Conservation (phyloP, 805 yeast species). For the Clavispora santaluciae region DNA sequence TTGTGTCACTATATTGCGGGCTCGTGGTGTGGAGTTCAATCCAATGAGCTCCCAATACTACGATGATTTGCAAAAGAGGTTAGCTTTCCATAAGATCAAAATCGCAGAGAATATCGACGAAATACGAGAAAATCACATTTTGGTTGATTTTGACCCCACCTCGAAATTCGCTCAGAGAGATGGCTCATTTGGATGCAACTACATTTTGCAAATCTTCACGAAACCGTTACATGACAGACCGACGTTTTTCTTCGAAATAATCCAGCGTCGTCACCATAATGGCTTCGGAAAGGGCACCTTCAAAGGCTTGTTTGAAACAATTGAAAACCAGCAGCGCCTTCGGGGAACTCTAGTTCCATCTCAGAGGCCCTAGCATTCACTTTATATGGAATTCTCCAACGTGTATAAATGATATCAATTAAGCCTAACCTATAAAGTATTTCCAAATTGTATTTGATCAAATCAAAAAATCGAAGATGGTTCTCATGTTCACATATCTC, state of each 20-base stretch:
- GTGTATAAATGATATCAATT: no score
- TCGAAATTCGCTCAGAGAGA: conserved; percentile 17
- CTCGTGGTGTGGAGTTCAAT: conserved; percentile 71
- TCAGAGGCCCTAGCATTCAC: conserved; percentile 1
- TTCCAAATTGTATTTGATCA: background rate
- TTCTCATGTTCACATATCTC: conserved; percentile 79
- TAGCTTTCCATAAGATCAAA: conserved; percentile 39
- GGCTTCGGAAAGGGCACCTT: conserved; percentile 92
- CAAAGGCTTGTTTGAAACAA: conserved; percentile 72
- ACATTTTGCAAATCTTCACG: conserved; percentile 74
- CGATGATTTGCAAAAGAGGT: conserved; percentile 39
- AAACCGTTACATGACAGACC: conserved; percentile 76
- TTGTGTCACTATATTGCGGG: conserved; percentile 48
- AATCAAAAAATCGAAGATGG: conserved; percentile 63
- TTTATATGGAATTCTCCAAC: no score
- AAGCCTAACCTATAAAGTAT: background rate
- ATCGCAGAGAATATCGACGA: conserved; percentile 50
- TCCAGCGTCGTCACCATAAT: conserved; percentile 71
- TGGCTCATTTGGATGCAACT: conserved; percentile 41
- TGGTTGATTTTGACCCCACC: conserved; percentile 71
- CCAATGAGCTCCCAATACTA: conserved; percentile 57
- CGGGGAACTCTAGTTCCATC: conserved; percentile 55
- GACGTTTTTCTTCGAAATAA: conserved; percentile 74
- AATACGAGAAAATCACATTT: conserved; percentile 49
- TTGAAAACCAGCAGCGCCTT: conserved; percentile 67